These are phyloP conservation scores for Clausena lansium DNA, from an alignment of 345 rosid genomes.

Conservation along the genomic window DNA sequence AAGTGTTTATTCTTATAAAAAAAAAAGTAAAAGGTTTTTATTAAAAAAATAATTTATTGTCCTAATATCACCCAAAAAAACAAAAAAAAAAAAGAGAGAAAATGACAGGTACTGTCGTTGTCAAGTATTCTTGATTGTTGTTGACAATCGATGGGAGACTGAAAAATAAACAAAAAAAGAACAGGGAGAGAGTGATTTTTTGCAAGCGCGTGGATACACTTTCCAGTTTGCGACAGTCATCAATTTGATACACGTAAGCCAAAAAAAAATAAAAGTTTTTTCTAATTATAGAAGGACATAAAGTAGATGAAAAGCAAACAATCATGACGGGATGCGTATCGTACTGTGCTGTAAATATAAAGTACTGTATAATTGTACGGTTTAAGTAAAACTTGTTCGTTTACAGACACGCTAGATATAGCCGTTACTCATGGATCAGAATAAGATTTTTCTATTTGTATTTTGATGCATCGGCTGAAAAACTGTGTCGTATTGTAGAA, in stretches of 20 bases:
- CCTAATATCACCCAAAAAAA: background rate
- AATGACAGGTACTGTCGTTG: background rate
- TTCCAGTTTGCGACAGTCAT: background rate
- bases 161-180: too few relatives aligned
- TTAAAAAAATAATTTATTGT: too few relatives aligned
- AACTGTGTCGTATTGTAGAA: background rate
- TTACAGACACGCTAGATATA: too few relatives aligned
- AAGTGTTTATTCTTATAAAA: too few relatives aligned
- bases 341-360: too few relatives aligned
- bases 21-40: too few relatives aligned
- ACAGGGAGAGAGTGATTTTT: too few relatives aligned
- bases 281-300: background rate
- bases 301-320: too few relatives aligned
- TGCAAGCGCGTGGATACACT: background rate
- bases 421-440: background rate
- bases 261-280: background rate
- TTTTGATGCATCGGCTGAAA: background rate
- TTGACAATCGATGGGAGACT: too few relatives aligned
- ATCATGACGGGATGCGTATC: background rate
- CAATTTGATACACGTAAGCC: background rate
- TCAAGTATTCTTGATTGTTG: background rate
- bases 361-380: too few relatives aligned
- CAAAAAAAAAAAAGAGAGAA: too few relatives aligned
- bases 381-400: too few relatives aligned
- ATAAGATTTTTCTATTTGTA: background rate